Base-by-base conservation (phyloP, 2,329 filamentous ascomycete genomes). In the Monosporascus sp. region DNA sequence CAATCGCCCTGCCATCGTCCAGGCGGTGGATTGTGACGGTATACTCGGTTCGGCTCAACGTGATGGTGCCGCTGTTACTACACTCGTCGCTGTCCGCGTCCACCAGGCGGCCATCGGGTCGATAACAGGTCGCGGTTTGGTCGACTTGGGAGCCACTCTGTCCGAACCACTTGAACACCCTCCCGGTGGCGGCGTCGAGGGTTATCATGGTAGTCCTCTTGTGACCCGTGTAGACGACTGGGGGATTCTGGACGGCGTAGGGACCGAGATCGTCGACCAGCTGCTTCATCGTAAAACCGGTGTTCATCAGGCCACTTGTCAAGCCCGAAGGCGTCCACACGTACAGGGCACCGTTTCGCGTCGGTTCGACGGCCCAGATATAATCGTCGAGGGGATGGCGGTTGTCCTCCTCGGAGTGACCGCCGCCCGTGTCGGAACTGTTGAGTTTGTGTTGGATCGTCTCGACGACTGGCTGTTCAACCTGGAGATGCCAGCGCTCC, bases 281-380 rank as follows among this genome's bases (percentile, higher is more conserved):
- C 62, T 88, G 82, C 75, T 95, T 96, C 78, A 93, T 89, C 25
- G 87, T 90, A 60, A 88, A 79, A 47, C 82, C 82, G 22, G 88
- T 84, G 58, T 80, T 81, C 64, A 86, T 77, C 52, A 92, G 75
- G 37, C 84, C 81, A 56, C 77, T 67, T 62, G 79, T 70, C 57
- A 78, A 63, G 47, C 77, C 76, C 47, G 83, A 84, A 1, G 91
- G 90, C 24, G 85, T 83, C 78, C 94, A 94, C 49, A 96, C 82
- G 66, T 94, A 97, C 41, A 99, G 80, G 62, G 83, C 85, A 4
- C 94, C 94, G 68, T 96, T 88, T 59, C 87, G 84, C 59, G 82
- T 93, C 15, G 94, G 94, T 70, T 97, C 94, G 51, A 99, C 89
- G 52, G 96, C 92, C 90, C 94, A 99, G 47, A 96, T 77, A 63